Evolutionary conservation across 2,329 filamentous ascomycete genomes (phyloP), one percentile per base, ranked within the genome.

Genomic region (Alternaria sp.): DNA sequence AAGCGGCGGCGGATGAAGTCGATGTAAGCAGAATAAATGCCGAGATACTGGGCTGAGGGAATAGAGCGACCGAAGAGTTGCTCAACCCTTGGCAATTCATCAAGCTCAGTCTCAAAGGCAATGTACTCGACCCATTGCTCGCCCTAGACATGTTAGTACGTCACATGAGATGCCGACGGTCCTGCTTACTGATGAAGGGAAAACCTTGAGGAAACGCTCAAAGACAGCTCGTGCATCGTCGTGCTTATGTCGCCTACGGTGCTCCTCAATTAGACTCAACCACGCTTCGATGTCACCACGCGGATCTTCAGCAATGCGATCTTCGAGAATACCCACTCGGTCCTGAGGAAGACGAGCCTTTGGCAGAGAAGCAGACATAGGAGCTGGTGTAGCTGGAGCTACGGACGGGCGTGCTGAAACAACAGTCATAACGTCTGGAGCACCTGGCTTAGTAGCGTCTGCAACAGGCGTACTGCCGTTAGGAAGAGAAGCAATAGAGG

Each of bases 1-100:
- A 97, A 95, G 64, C 92, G 87, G 46, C 95, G 90, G 52, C 95
- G 92, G 62, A 98, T 91, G 76, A 98, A 97, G 78, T 97, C 93
- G 61, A 99, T 87, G 76, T 99, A 99, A 31, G 93, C 86, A 6
- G 90, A 92, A 92, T 93, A 99, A 21, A 99, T 85, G 61, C 90
- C 86, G 37, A 98, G 90, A 74, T 94, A 91, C 10, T 91, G 89
- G 21, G 95, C 89, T 8, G 86, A 86, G 67, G 92, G 84, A 37
- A 99, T 85, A 31, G 90, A 93, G 67, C 88, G 86, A 63, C 87
- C 88, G 76, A 99, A 97, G 23, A 99, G 88, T 51, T 88, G 84
- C 77, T 97, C 94, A 14, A 96, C 88, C 45, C 87, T 87, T 56
- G 85, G 83, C 60, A 95, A 90, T 64, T 97, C 91, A 69, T 96